These are phyloP conservation scores for Geranium incanum DNA, from an alignment of 441 rosid genomes.

Conservation along the genomic window DNA sequence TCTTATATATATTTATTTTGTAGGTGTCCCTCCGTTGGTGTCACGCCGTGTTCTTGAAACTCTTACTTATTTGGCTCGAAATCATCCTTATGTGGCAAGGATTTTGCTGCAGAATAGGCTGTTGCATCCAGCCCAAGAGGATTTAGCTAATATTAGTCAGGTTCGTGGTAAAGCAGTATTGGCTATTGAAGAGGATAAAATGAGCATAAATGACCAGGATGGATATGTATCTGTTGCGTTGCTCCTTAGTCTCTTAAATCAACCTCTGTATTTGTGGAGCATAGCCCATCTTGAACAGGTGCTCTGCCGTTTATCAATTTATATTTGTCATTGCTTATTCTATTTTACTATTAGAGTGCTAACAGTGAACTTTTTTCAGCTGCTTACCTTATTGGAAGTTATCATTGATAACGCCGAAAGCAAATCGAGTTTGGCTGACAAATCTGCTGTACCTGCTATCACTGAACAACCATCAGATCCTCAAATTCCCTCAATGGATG, in stretches of 20 bases:
- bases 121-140: slow-evolving; percentile 40
- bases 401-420: slow-evolving; percentile 70
- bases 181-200: slow-evolving; percentile 46
- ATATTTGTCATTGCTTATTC: slow-evolving; percentile 11
- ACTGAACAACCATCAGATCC: slow-evolving; percentile 38
- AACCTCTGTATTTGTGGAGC: slow-evolving; percentile 89
- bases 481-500: slow-evolving; percentile 37
- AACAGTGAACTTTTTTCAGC: slow-evolving; percentile 36
- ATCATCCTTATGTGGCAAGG: slow-evolving; percentile 77
- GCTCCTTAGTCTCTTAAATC: slow-evolving; percentile 87
- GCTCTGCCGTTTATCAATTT: slow-evolving; percentile 9
- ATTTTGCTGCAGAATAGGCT: slow-evolving; percentile 69
- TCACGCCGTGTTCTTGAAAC: slow-evolving; percentile 92
- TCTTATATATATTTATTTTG: slow-evolving; percentile 18
- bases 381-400: slow-evolving; percentile 84
- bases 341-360: slow-evolving; percentile 2
- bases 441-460: slow-evolving; percentile 42
- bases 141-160: slow-evolving; percentile 34
- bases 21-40: slow-evolving; percentile 91
- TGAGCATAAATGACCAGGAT: slow-evolving; percentile 28
- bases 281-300: slow-evolving; percentile 99
- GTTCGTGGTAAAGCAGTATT: slow-evolving; percentile 68
- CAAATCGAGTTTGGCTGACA: slow-evolving; percentile 48
- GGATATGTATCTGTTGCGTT: slow-evolving; percentile 56
- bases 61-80: slow-evolving; percentile 76